Base-by-base conservation (phyloP, 2,329 filamentous ascomycete genomes). In the Microdochium trichocladiopsis region DNA sequence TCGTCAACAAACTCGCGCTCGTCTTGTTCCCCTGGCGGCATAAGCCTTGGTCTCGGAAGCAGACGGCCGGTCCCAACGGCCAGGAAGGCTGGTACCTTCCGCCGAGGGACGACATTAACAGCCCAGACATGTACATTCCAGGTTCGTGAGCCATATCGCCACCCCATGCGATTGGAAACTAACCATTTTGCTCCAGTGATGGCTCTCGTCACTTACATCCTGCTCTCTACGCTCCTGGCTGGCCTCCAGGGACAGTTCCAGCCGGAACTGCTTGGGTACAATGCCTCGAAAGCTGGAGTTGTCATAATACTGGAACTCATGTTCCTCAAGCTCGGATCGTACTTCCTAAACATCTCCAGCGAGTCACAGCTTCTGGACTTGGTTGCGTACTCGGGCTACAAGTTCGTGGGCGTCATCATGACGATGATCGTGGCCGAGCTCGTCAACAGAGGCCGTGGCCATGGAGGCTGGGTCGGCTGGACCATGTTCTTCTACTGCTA, bases 41-140 rank as follows among this genome's bases (percentile, higher is more conserved):
- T 72, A 92, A 92, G 74, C 93, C 93, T 5, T 99, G 94, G 94
- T 95, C 90, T 55, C 87, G 95, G 59, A 91, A 95, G 69, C 90
- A 95, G 67, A 78, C 86, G 52, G 79, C 85, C 52, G 84, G 86
- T 21, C 82, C 84, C 52, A 83, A 81, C 65, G 80, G 86, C 50
- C 82, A 86, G 61, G 84, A 87, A 57, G 83, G 83, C 47, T 86
- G 85, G 76, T 99, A 94, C 71, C 80, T 96, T 8, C 90, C 94
- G 4, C 94, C 94, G 2, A 82, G 94, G 58, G 93, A 99, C 69
- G 94, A 99, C 66, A 78, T 97, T 70, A 99, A 99, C 72, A 95
- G 90, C 58, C 94, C 95, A 16, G 94, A 99, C 72, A 97, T 99
- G 92, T 99, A 99, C 74, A 99, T 99, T 62, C 92, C 92, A 54